Base-by-base conservation (phyloP, 83 land plant species). In the Picea abies region DNA sequence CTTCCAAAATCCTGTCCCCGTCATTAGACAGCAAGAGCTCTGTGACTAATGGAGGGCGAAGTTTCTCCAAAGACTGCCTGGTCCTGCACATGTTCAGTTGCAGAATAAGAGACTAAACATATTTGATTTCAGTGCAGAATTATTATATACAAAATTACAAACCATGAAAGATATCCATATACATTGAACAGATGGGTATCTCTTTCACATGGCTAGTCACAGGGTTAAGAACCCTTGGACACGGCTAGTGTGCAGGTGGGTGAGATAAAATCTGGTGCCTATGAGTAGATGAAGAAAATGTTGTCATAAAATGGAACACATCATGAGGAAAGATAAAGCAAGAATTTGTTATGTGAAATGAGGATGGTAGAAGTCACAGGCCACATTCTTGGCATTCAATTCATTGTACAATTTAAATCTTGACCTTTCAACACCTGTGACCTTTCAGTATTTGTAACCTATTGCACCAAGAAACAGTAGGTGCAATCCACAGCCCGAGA, bases 1-100 rank as follows among this genome's bases (percentile, higher is more conserved):
- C 99, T 86, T 97, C 99, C 11, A 97, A 89, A 60, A 97, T 85
- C 1, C n/a, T 84, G 67, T 95, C 92, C 39, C 99, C 99, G 80
- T 95, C 96, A 82, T 93, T 89, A n/a, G 99, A 95, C 84, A 97
- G 84, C 79, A 97, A 66, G 12, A 97, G 85, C 84, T 97, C 99
- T 14, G 94, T 90, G 49, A 83, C 88, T 44, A 71, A 82, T 52
- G 86, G 84, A 12, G 95, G 93, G 80, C 91, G 88, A 79, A 90
- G 58, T 56, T 81, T 89, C 86, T 95, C 96, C 86, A 97, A 66
- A 29, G 32, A 47, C 84, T 90, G 89, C 81, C 99, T 93, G 15
- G 85, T 52, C 83, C 95, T 95, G 71, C 16, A 83, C 3, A 83
- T 68, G n/a, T 52, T 41, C 85, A 49, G 17, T 60, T 81, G 37